Base-by-base conservation (phyloP, 2,329 filamentous ascomycete genomes). In the Mariannaea sp. region DNA sequence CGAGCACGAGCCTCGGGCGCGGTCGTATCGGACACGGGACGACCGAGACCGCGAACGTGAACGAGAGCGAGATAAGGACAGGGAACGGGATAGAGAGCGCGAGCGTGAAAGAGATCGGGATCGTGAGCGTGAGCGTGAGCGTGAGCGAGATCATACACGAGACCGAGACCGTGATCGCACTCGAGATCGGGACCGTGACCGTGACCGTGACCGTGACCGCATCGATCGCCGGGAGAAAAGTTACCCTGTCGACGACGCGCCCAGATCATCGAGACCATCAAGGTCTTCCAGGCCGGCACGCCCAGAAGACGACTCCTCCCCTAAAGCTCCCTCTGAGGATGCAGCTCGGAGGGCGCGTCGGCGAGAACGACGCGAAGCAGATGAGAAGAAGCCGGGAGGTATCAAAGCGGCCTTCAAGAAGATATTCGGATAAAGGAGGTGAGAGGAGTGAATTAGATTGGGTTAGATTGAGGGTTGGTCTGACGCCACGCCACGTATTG, bases 311-410 rank as follows among this genome's bases (percentile, higher is more conserved):
- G 69, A 70, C 7, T 13, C 5, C 8, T 39, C 53, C 17, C 17
- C 46, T 10, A 55, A 32, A 49, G 17, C 32, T 26, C 56, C 63
- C 16, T 56, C 70, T 2, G 71, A 73, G 54, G 65, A 72, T 56
- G 66, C 59, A 13, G 71, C 66, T 17, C 67, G 66, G 36, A 71
- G 66, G 57, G 73, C 69, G 33, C 69, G 71, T 42, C 65, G 67
- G 17, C 56, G 66, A 39, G 65, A 70, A 58, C 59, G 69, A 51
- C 65, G 66, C 55, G 70, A 62, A 38, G 66, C 71, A 53, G 57
- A 66, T 27, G 57, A 68, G 49, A 70, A 65, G 64, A 70, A 68
- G 55, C 44, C 65, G 45, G 57, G 62, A 29, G 65, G 67, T 22
- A 62, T 69, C 45, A 69, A 67, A 58, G 61, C 57, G 26, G 65